These are phyloP conservation scores for Fusarium heterosporum DNA, from an alignment of 2,329 filamentous ascomycete genomes.

Conservation along the genomic window DNA sequence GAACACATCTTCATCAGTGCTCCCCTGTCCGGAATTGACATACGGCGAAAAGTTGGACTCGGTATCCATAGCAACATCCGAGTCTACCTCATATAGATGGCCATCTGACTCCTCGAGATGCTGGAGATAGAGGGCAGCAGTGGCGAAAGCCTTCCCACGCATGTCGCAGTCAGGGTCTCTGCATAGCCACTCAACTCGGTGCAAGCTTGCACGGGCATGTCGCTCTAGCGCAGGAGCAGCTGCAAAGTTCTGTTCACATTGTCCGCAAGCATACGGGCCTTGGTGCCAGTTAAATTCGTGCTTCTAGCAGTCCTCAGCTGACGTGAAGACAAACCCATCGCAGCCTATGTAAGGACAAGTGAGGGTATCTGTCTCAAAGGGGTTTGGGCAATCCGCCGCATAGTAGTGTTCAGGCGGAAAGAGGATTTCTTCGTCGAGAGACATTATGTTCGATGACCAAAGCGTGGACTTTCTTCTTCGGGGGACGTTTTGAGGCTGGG, in stretches of 20 bases:
- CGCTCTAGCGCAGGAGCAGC: constrained; percentile 37
- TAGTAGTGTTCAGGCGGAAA: constrained; percentile 29
- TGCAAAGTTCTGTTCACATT: constrained; percentile 40
- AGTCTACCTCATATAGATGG: neutral
- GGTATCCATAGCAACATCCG: neutral
- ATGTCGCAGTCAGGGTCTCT: constrained; percentile 9
- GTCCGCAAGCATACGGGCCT: constrained; percentile 36
- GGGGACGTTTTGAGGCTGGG: neutral
- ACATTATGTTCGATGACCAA: neutral
- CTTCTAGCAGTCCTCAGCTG: constrained; percentile 36
- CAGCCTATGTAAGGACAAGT: constrained; percentile 44
- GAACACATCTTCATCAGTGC: constrained; percentile 2
- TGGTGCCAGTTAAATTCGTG: constrained; percentile 45
- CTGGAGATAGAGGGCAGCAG: constrained; percentile 12
- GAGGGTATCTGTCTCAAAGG: constrained; percentile 19
- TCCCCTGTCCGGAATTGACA: neutral
- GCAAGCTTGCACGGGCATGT: constrained; percentile 29
- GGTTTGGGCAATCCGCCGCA: constrained; percentile 23
- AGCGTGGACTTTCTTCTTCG: neutral
- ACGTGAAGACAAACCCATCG: constrained; percentile 43
- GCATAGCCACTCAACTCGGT: constrained; percentile 28
- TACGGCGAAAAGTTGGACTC: neutral
- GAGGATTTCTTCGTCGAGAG: neutral
- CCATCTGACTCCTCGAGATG: constrained; percentile 6
- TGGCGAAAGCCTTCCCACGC: constrained; percentile 1